These are phyloP conservation scores for Pichia sp. DNA, from an alignment of 1,139 yeast species.

Conservation along the genomic window DNA sequence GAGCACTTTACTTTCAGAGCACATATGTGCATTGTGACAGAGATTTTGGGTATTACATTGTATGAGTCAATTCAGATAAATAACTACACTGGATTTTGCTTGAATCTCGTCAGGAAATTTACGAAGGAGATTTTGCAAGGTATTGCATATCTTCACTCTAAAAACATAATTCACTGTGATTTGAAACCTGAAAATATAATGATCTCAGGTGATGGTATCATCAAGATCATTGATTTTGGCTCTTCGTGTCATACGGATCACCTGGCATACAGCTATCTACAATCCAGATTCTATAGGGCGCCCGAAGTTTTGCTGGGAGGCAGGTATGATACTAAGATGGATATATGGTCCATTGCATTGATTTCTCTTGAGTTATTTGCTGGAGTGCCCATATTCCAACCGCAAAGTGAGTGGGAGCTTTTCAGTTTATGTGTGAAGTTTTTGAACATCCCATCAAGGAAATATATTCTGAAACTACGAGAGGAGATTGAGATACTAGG, in stretches of 20 bases:
- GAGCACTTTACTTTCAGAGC: constrained; percentile 73
- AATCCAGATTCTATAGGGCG: constrained; percentile 62
- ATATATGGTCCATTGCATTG: constrained; percentile 78
- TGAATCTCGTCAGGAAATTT: constrained; percentile 47
- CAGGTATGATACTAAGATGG: constrained; percentile 62
- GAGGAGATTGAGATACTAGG: constrained; percentile 32
- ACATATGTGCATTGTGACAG: constrained; percentile 80
- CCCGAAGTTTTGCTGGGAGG: constrained; percentile 85
- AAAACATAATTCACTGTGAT: constrained; percentile 72
- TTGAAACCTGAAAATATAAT: constrained; percentile 67
- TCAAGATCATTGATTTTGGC: constrained; percentile 65
- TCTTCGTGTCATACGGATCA: constrained; percentile 50
- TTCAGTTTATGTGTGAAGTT: constrained; percentile 41
- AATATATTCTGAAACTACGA: constrained; percentile 36
- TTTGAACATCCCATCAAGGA: constrained; percentile 56
- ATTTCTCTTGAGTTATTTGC: constrained; percentile 60
- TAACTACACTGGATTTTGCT: constrained; percentile 56
- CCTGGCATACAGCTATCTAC: constrained; percentile 53
- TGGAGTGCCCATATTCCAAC: constrained; percentile 68
- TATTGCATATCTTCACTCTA: constrained; percentile 52
- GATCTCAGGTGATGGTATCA: constrained; percentile 31
- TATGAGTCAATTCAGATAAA: constrained; percentile 62
- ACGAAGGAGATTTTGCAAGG: constrained; percentile 56
- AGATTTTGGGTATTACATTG: constrained; percentile 62
- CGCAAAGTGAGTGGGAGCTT: constrained; percentile 65